A percentile compares a stretch with the other conserved stretches of the same genome.
These are phyloP conservation scores for Calcarisporium arbuscula DNA, from an alignment of 2,329 filamentous ascomycete species.

Conservation along the genomic window DNA sequence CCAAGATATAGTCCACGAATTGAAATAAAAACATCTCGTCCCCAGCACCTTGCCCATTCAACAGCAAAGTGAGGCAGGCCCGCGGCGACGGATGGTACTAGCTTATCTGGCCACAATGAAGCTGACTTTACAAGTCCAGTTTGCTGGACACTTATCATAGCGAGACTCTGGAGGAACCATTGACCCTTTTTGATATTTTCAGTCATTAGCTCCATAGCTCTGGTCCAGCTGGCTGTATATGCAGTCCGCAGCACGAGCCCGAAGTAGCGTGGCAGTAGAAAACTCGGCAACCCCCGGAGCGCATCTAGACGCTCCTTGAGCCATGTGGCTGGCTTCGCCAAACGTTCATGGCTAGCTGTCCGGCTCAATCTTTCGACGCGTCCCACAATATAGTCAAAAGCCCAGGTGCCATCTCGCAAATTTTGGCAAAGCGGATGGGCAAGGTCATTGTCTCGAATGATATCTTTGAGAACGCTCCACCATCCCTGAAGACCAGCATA, in stretches of 20 bases:
- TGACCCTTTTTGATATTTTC: slow-evolving; percentile 73
- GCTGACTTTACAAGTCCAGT: slow-evolving; percentile 85
- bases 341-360: slow-evolving; percentile 52
- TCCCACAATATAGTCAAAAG: slow-evolving; percentile 77
- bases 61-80: slow-evolving; percentile 91
- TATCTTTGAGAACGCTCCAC: slow-evolving; percentile 85
- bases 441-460: slow-evolving; percentile 84
- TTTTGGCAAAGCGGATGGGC: slow-evolving; percentile 93
- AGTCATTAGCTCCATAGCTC: slow-evolving; percentile 72
- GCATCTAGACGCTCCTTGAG: slow-evolving; percentile 79
- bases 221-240: slow-evolving; percentile 76
- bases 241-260: slow-evolving; percentile 81
- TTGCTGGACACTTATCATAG: slow-evolving; percentile 87
- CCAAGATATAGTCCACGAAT: slow-evolving; percentile 86
- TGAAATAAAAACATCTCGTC: slow-evolving; percentile 94
- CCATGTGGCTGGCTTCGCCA: slow-evolving; percentile 68
- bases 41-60: slow-evolving; percentile 95
- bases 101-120: slow-evolving; percentile 80
- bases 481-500: slow-evolving; percentile 98
- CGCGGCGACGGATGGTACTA: slow-evolving; percentile 81
- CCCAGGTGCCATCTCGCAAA: slow-evolving; percentile 85
- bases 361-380: slow-evolving; percentile 68
- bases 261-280: slow-evolving; percentile 89
- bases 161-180: slow-evolving; percentile 80
- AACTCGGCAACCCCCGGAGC: slow-evolving; percentile 77